phyloP scores from a whole-genome alignment of 2,329 filamentous ascomycete species.

The Aspergillus melleus region DNA sequence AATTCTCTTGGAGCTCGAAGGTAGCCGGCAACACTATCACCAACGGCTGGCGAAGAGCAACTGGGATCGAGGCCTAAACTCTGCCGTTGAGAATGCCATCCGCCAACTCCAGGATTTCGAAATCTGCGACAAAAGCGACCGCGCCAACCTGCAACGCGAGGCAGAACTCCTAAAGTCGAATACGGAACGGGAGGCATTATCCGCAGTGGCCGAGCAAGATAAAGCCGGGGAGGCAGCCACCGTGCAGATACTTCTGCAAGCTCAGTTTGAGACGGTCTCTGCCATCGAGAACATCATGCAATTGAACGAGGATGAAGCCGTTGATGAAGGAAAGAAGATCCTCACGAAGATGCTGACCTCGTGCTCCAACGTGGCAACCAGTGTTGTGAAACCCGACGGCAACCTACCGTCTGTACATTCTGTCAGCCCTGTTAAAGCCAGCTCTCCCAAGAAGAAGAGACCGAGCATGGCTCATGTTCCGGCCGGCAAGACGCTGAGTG shows the following conservation, averaged over 20 bases:
- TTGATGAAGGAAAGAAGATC: conserved; percentile 74
- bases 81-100: conserved; percentile 81
- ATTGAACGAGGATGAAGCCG: conserved; percentile 81
- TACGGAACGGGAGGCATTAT: conserved; percentile 76
- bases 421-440: conserved; percentile 71
- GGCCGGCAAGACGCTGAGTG: conserved; percentile 25
- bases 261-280: conserved; percentile 87
- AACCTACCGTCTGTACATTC: conserved; percentile 55
- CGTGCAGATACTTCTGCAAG: conserved; percentile 79
- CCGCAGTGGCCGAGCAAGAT: conserved; percentile 79
- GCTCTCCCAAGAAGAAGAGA: conserved; percentile 66
- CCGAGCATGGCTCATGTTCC: conserved; percentile 40
- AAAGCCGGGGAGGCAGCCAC: conserved; percentile 74
- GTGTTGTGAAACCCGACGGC: conserved; percentile 89
- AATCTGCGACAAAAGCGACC: conserved; percentile 64
- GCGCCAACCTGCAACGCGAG: conserved; percentile 73
- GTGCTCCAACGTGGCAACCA: conserved; percentile 71
- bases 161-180: conserved; percentile 81
- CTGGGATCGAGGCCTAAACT: conserved; percentile 87
- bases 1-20: conserved; percentile 83
- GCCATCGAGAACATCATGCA: conserved; percentile 78
- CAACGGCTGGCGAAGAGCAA: conserved; percentile 75
- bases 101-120: conserved; percentile 74
- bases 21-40: conserved; percentile 86
- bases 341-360: conserved; percentile 76